Percentiles rank a stretch among this genome's conserved stretches.
phyloP scores from a whole-genome alignment of 2,329 filamentous ascomycete genomes.

The Byssothecium circinans region DNA sequence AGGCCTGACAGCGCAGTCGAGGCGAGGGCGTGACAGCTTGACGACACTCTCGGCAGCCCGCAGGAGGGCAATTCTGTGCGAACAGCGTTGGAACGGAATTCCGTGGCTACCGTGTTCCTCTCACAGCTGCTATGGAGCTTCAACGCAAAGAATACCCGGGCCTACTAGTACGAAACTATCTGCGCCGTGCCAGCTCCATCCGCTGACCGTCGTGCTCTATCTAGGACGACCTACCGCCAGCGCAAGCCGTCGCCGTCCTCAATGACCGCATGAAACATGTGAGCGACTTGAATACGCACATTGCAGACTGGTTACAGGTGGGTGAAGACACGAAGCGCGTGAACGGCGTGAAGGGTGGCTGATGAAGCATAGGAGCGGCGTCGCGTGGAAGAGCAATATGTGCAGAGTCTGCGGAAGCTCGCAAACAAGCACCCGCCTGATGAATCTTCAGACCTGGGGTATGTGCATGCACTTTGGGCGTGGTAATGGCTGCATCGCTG shows the following conservation, averaged over 20 bases:
- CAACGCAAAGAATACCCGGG: constrained; percentile 89
- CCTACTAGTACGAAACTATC: constrained; percentile 73
- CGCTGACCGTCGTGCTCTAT: constrained; percentile 34
- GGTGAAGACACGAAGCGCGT: constrained; percentile 24
- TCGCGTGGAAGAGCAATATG: constrained; percentile 88
- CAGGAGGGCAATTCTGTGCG: constrained; percentile 32
- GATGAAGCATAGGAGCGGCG: constrained; percentile 73
- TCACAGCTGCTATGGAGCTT: constrained; percentile 56
- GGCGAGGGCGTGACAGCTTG: constrained; percentile 29
- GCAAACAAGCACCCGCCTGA: constrained; percentile 74
- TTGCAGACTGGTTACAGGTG: constrained; percentile 97
- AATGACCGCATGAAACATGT: constrained; percentile 88
- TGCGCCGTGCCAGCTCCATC: constrained; percentile 20
- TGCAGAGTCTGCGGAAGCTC: constrained; percentile 77
- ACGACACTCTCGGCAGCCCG: constrained; percentile 30
- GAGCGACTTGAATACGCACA: constrained; percentile 80
- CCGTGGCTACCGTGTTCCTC: constrained; percentile 33
- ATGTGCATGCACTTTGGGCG: constrained; percentile 41
- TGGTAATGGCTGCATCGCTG: constrained; percentile 20
- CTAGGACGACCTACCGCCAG: constrained; percentile 79
- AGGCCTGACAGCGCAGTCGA: constrained; percentile 31
- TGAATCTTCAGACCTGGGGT: constrained; percentile 83
- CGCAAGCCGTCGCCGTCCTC: constrained; percentile 77
- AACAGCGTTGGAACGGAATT: constrained; percentile 20
- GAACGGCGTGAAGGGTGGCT: constrained; percentile 15